These are phyloP conservation scores for Cystobasidiaceae sp. DNA, from an alignment of 1,284 basidiomycete species.

Conservation along the genomic window DNA sequence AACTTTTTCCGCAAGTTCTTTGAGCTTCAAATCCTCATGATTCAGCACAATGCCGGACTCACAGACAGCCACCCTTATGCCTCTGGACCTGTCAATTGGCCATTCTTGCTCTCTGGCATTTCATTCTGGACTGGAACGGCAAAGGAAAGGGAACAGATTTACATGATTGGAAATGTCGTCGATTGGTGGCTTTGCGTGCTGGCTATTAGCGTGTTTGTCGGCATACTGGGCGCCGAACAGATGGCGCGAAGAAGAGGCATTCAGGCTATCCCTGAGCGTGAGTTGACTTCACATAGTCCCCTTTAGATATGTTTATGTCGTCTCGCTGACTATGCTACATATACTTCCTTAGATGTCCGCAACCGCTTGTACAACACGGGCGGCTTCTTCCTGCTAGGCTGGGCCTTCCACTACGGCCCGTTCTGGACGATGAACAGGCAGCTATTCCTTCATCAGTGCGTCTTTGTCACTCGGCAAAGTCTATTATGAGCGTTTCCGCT, in stretches of 20 bases:
- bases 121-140: constrained; percentile 93
- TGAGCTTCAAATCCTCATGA: constrained; percentile 90
- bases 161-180: constrained; percentile 87
- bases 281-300: constrained; percentile 48
- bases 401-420: constrained; percentile 93
- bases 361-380: constrained; percentile 90
- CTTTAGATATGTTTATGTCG: background rate
- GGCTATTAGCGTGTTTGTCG: constrained; percentile 77
- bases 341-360: constrained; percentile 61
- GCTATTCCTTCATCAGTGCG: constrained; percentile 87
- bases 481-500: background rate
- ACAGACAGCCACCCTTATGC: constrained; percentile 95
- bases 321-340: background rate
- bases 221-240: constrained; percentile 81
- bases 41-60: constrained; percentile 94
- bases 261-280: constrained; percentile 78
- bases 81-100: constrained; percentile 92
- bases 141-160: constrained; percentile 82
- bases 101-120: constrained; percentile 89
- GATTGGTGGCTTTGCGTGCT: constrained; percentile 93
- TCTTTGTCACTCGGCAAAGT: background rate
- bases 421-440: constrained; percentile 99
- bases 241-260: constrained; percentile 78
- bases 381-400: constrained; percentile 89
- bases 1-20: constrained; percentile 92